Evolutionary conservation across 1,284 basidiomycete species (phyloP), one percentile per base, ranked within the genome.

Genomic region (Leccinum huronense): DNA sequence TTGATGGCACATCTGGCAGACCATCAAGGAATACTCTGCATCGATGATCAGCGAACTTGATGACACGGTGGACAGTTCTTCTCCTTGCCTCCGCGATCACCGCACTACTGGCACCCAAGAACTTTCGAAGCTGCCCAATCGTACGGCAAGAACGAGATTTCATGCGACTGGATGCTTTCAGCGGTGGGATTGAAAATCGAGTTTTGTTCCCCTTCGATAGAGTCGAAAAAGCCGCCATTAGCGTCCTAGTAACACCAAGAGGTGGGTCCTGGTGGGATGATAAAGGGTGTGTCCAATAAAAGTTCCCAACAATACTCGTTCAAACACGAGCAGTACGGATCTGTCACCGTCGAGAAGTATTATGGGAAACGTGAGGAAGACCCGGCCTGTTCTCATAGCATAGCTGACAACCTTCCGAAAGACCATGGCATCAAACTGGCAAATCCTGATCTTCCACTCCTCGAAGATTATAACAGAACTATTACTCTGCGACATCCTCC

Each of bases 401-500:
- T 66, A 59, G 31, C 40, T 65, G 27, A 68, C 42, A 2, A 33
- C 45, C 2, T 40, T 16, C 27, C 31, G 30, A 57, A 51, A 91
- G 89, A 89, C 70, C 86, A 91, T 66, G 74, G 79, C 0, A 84
- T 84, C 48, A 78, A 51, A 1, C 73, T 92, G 30, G 63, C 72
- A 2, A 72, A 80, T 57, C 85, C 88, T 0, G 72, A 85, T 0
- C 76, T 88, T 33, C 84, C 80, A 0, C 82, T 91, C 9, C 81
- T 92, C 45, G 83, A 90, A 64, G 84, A 89, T 1, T 84, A 87
- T 3, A 84, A 84, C 1, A 77, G 79, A 86, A 82, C 66, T 76
- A 80, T 27, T 79, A 92, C 66, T 91, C 2, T 92, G 90, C 77
- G 80, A 84, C 36, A 91, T 92, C 62, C 75, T 90, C 1, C 82